Evolutionary conservation across 1,284 basidiomycete genomes (phyloP), one percentile per base, ranked within the genome.

Genomic region (Marasmius tenuissimus): DNA sequence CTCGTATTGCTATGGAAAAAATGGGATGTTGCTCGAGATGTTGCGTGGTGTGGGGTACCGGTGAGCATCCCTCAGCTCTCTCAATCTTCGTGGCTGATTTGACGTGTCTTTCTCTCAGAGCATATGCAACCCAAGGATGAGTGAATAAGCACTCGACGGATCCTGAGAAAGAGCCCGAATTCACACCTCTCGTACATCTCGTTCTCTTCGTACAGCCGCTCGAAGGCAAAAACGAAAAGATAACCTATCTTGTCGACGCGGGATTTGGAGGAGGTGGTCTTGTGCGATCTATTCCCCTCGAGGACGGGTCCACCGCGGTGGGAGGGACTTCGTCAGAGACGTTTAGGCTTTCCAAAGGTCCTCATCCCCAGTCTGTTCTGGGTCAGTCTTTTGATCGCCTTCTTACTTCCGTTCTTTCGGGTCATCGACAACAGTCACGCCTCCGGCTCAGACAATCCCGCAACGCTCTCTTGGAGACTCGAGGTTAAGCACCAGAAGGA

Each of bases 1-100:
- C 4, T 75, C 73, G 2, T 78, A 75, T 55, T 79, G 78, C 65
- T 77, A 75, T 57, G 78, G 76, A 8, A 70, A 71, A 37, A 78
- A 76, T 61, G 67, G 68, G 0, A 57, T 78, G 1, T 67, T 78
- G n/a, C 65, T 75, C 2, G 71, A 70, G 42, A 75, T 78, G 65
- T 66, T 80, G 6, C 72, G 73, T 39, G 74, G 70, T n/a, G 65
- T 79, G 11, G 76, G 76, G 4, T 79, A 74, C 61, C 68, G 74
- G 76, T 76, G 48, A 20, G 65, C 16, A 18, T 50, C 48, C 27
- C 27, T 27, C 27, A 27, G 4, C 27, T 10, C n/a, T 35, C 27
- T 9, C n/a, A 3, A 5, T n/a, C 12, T 12, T 16, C 14, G 18
- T 38, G 34, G 9, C 9, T 37, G n/a, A 37, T n/a, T 35, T 9